These are phyloP conservation scores for Gentiana macrophylla DNA, from an alignment of 257 asterid species.

Conservation along the genomic window DNA sequence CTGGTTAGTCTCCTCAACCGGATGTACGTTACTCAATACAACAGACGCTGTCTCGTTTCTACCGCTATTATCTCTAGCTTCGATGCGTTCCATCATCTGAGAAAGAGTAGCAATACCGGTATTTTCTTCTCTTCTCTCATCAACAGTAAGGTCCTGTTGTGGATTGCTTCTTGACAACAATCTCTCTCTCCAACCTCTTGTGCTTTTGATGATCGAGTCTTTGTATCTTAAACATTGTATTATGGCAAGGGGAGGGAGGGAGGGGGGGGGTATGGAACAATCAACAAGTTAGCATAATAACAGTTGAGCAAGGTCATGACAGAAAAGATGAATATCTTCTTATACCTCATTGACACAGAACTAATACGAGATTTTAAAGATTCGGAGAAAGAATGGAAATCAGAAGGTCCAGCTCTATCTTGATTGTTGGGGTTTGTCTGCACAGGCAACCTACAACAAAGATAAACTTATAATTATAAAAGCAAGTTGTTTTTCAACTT, in stretches of 20 bases:
- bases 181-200: constrained; percentile 94
- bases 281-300: too few species aligned
- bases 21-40: constrained; percentile 22
- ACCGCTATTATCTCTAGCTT: constrained; percentile 33
- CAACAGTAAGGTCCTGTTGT: constrained; percentile 31
- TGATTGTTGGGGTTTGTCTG: constrained; percentile 51
- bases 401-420: constrained; percentile 83
- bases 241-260: too few species aligned
- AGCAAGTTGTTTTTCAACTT: too few species aligned
- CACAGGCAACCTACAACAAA: constrained; percentile 37
- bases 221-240: constrained; percentile 37
- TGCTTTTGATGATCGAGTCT: constrained; percentile 78
- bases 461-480: constrained; percentile 1
- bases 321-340: neutral
- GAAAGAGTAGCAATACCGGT: constrained; percentile 34
- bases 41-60: constrained; percentile 25
- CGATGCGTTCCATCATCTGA: constrained; percentile 57
- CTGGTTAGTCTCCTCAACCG: constrained; percentile 17
- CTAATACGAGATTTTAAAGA: constrained; percentile 62
- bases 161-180: constrained; percentile 61
- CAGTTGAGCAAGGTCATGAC: too few species aligned
- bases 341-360: constrained; percentile 69
- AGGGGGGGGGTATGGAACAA: too few species aligned
- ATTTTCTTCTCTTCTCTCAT: constrained; percentile 31
- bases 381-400: constrained; percentile 66